phyloP scores from a whole-genome alignment of 2,329 filamentous ascomycete species.

The Graphilbum fragrans region DNA sequence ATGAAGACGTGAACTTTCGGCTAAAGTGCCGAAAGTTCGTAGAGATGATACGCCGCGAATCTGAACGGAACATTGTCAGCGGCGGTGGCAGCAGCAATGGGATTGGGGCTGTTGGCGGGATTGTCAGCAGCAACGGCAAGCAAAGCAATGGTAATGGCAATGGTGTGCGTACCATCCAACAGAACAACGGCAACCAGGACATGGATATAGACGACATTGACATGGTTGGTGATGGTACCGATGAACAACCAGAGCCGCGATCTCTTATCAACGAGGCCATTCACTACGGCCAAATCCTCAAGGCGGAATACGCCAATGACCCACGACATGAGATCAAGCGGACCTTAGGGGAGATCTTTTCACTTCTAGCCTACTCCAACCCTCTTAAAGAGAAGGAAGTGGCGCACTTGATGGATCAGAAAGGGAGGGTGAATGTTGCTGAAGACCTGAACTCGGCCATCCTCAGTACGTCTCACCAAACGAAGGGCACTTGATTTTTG shows the following conservation, averaged over 20 bases:
- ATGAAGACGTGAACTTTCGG: slow-evolving; percentile 78
- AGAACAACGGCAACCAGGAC: slow-evolving; percentile 24
- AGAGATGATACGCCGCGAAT: slow-evolving; percentile 75
- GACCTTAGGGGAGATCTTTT: slow-evolving; percentile 73
- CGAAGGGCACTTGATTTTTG: slow-evolving; percentile 1
- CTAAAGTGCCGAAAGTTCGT: slow-evolving; percentile 86
- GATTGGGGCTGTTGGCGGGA: background rate
- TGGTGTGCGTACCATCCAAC: background rate
- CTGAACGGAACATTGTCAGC: slow-evolving; percentile 45
- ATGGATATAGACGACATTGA: slow-evolving; percentile 49
- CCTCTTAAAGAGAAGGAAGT: slow-evolving; percentile 63
- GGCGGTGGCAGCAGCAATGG: slow-evolving; percentile 19
- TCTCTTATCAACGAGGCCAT: slow-evolving; percentile 58
- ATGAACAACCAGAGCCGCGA: slow-evolving; percentile 17
- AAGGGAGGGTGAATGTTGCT: slow-evolving; percentile 65
- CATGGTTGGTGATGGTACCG: slow-evolving; percentile 31
- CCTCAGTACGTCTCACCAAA: slow-evolving; percentile 48
- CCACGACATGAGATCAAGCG: slow-evolving; percentile 57
- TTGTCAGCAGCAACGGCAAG: background rate
- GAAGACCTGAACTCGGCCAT: slow-evolving; percentile 94
- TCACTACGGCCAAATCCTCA: slow-evolving; percentile 66
- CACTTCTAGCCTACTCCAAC: slow-evolving; percentile 76
- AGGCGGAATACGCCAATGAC: slow-evolving; percentile 65
- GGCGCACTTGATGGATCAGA: slow-evolving; percentile 63
- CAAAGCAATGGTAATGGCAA: background rate